These are phyloP conservation scores for Fusarium redolens DNA, from an alignment of 2,329 filamentous ascomycete species.

Conservation along the genomic window DNA sequence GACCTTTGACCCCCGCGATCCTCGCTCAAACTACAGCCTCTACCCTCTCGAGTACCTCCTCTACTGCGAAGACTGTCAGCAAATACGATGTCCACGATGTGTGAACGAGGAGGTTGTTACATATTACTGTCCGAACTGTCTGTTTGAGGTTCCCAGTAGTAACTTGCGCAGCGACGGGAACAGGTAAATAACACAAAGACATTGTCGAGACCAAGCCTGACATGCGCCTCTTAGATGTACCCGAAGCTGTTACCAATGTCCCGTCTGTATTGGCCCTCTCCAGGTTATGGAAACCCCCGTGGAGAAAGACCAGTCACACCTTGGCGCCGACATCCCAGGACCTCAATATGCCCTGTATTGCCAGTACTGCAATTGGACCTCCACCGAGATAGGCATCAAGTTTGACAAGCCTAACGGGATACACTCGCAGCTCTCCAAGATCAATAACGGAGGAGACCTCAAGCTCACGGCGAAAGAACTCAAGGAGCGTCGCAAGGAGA, in stretches of 20 bases:
- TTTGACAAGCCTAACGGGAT: constrained; percentile 93
- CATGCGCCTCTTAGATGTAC: constrained; percentile 72
- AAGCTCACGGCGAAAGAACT: constrained; percentile 63
- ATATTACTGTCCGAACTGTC: constrained; percentile 93
- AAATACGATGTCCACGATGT: constrained; percentile 93
- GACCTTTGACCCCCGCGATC: constrained; percentile 86
- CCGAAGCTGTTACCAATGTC: constrained; percentile 95
- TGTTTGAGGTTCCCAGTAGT: constrained; percentile 96
- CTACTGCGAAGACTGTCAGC: constrained; percentile 97
- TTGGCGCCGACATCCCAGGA: constrained; percentile 53
- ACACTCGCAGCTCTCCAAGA: constrained; percentile 78
- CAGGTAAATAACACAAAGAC: constrained; percentile 66
- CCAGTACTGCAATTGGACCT: constrained; percentile 93
- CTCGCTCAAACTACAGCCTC: constrained; percentile 89
- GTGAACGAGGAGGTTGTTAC: constrained; percentile 93
- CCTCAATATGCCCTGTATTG: constrained; percentile 79
- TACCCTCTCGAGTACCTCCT: constrained; percentile 94
- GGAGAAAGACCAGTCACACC: constrained; percentile 54
- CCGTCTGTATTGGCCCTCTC: constrained; percentile 85
- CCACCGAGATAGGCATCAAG: constrained; percentile 86
- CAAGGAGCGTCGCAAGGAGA: constrained; percentile 63
- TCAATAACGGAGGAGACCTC: constrained; percentile 70
- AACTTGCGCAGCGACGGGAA: constrained; percentile 94
- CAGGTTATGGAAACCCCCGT: constrained; percentile 75
- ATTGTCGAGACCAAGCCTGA: constrained; percentile 31